phyloP scores from a whole-genome alignment of 768 basidiomycete genomes.

The Solioccasus polychromus region DNA sequence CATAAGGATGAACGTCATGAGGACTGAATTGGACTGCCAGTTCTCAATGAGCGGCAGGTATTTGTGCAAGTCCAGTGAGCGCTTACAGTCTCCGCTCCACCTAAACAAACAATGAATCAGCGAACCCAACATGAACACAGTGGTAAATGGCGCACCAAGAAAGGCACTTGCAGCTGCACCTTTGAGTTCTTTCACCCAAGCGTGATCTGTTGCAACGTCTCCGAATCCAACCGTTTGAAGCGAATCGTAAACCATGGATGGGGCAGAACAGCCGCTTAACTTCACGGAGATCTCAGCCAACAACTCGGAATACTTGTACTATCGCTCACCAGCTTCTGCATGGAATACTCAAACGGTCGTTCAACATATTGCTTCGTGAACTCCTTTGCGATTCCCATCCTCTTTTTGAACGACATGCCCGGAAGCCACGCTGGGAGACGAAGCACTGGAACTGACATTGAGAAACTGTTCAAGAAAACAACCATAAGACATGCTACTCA shows the following conservation, averaged over 20 bases:
- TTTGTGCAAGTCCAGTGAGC: too few relatives aligned
- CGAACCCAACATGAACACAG: not conserved
- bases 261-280: not conserved
- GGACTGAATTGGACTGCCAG: not conserved
- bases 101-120: not conserved
- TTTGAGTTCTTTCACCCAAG: conserved; percentile 8
- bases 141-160: conserved; percentile 4
- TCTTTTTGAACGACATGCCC: conserved; percentile 11
- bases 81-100: conserved; percentile 2
- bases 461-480: not conserved
- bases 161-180: conserved; percentile 6
- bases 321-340: conserved; percentile 4
- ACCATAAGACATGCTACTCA: not conserved
- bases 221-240: conserved; percentile 1
- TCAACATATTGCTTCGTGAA: conserved; percentile 4
- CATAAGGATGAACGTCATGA: conserved; percentile 7
- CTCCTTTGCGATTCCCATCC: not conserved
- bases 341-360: not conserved
- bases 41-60: not conserved
- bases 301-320: not conserved
- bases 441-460: not conserved
- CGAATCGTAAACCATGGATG: conserved; percentile 10
- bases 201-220: not conserved
- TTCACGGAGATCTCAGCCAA: not conserved
- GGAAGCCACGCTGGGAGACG: conserved; percentile 13